These are phyloP conservation scores for Houttuynia cordata DNA, from an alignment of 164 flowering plant species.

Conservation along the genomic window DNA sequence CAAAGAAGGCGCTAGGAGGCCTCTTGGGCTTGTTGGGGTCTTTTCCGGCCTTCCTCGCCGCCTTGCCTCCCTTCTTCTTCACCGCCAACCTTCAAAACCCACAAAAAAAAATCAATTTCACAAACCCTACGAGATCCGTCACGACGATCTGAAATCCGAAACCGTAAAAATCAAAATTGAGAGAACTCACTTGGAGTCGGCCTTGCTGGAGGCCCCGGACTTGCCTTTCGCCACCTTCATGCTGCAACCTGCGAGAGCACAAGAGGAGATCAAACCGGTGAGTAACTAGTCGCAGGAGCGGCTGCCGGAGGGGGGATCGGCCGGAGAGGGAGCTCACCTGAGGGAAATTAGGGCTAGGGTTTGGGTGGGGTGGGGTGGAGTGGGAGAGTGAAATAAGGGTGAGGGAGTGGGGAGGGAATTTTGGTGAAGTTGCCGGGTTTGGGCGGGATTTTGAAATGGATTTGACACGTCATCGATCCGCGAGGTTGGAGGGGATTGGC, in stretches of 20 bases:
- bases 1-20: conserved; percentile 89
- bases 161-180: background rate
- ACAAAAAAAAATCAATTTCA: background rate
- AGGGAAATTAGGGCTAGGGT: conserved; percentile 15
- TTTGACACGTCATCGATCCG: conserved; percentile 27
- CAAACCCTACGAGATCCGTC: background rate
- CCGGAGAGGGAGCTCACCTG: conserved; percentile 3
- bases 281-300: conserved; percentile 11
- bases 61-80: conserved; percentile 17
- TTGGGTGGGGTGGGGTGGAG: conserved; percentile 1
- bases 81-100: conserved; percentile 15
- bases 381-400: conserved; percentile 5
- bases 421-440: conserved; percentile 12
- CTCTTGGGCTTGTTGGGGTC: conserved; percentile 92
- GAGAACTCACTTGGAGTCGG: conserved; percentile 29
- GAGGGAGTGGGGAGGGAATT: conserved; percentile 2
- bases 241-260: conserved; percentile 18
- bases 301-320: background rate
- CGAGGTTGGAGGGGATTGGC: conserved; percentile 7
- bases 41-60: conserved; percentile 42
- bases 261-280: conserved; percentile 2
- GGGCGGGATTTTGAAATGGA: conserved; percentile 24
- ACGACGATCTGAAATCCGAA: background rate
- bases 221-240: conserved; percentile 29
- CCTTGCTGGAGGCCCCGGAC: conserved; percentile 13